A percentile compares a stretch with the other conserved stretches of the same genome.
Evolutionary conservation across 179 eudicot genomes (phyloP).

Genomic region (Silene noctiflora): DNA sequence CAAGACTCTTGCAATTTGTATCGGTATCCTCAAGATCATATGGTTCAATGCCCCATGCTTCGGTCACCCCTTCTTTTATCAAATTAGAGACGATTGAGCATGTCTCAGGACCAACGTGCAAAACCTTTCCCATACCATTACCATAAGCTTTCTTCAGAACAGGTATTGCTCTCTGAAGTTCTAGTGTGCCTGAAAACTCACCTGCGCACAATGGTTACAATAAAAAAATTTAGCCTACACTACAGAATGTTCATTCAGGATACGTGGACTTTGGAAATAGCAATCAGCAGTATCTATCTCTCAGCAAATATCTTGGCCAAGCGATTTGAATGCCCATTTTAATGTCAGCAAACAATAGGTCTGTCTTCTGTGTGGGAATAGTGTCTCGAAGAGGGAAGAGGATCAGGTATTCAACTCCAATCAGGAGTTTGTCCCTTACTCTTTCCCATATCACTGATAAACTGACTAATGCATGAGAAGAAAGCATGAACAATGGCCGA

Average conservation of each 20-base stretch:
- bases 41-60: conserved; percentile 98
- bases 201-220: conserved; percentile 35
- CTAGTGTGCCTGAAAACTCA: conserved; percentile 78
- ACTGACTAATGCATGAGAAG: too few species aligned
- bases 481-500: too few species aligned
- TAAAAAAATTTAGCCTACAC: background rate
- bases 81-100: conserved; percentile 80
- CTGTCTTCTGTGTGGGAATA: too few species aligned
- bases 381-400: too few species aligned
- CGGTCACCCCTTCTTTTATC: conserved; percentile 73
- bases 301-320: background rate
- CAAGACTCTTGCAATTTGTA: conserved; percentile 65
- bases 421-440: too few species aligned
- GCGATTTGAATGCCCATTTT: background rate
- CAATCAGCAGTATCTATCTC: conserved; percentile 1
- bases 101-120: conserved; percentile 92
- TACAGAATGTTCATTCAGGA: background rate
- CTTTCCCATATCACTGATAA: too few species aligned
- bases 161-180: conserved; percentile 77
- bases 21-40: conserved; percentile 90
- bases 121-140: conserved; percentile 72
- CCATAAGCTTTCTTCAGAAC: conserved; percentile 77
- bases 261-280: conserved; percentile 3
- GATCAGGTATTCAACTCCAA: too few species aligned
- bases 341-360: background rate